These are phyloP conservation scores for Gracilaria domingensis DNA, from an alignment of 23 red algal genomes.

Conservation along the genomic window DNA sequence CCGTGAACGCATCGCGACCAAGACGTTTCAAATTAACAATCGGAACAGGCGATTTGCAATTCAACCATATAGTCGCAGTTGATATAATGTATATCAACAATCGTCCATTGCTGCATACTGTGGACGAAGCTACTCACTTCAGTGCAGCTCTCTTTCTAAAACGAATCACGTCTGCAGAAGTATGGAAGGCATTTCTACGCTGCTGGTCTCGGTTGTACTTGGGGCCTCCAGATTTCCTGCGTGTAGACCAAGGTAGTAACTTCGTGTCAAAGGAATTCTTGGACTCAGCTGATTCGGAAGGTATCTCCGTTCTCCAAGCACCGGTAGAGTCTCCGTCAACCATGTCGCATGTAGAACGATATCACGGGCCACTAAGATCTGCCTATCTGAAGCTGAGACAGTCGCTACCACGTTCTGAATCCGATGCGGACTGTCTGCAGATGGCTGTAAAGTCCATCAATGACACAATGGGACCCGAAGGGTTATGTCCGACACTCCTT, in stretches of 20 bases:
- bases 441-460: slow-evolving; percentile 16
- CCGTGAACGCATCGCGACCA: too few relatives aligned
- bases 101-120: too few relatives aligned
- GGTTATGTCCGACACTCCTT: slow-evolving; percentile 25
- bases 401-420: background rate
- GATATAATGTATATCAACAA: too few relatives aligned
- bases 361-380: background rate
- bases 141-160: too few relatives aligned
- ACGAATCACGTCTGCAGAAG: too few relatives aligned
- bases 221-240: slow-evolving; percentile 33
- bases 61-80: too few relatives aligned
- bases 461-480: slow-evolving; percentile 31
- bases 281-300: background rate
- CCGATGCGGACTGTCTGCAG: slow-evolving; percentile 3
- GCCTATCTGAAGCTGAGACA: background rate
- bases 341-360: slow-evolving; percentile 12
- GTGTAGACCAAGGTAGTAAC: background rate
- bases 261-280: background rate
- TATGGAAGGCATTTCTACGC: background rate
- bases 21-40: too few relatives aligned
- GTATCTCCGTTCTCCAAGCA: background rate
- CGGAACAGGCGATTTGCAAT: too few relatives aligned
- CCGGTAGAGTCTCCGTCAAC: background rate
- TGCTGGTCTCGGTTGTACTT: slow-evolving; percentile 3
- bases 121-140: too few relatives aligned